Percentiles rank a stretch among this genome's conserved stretches.
Evolutionary conservation across 352 stramenopile genomes (phyloP).

Genomic region (Stramenopiles sp.): DNA sequence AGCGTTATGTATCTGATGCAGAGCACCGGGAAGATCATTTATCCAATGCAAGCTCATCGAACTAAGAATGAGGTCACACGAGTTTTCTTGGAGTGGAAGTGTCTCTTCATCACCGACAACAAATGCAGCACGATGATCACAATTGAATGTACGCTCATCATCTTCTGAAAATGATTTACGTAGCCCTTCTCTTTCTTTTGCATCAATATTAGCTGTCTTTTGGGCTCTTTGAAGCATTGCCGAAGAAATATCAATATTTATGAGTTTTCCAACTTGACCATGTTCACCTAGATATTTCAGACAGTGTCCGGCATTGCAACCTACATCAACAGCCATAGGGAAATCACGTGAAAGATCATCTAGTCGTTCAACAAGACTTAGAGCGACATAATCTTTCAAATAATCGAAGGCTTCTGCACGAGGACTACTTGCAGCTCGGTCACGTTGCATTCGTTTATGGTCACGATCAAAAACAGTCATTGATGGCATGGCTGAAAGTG

Average conservation of each 20-base stretch:
- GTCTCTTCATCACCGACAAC: constrained; percentile 52
- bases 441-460: too few relatives aligned
- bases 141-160: not conserved
- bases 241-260: constrained; percentile 1
- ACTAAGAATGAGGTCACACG: constrained; percentile 82
- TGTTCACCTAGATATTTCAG: constrained; percentile 3
- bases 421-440: too few relatives aligned
- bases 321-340: constrained; percentile 5
- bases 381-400: too few relatives aligned
- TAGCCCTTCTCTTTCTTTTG: not conserved
- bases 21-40: constrained; percentile 25
- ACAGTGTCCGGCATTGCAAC: not conserved
- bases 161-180: not conserved
- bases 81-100: constrained; percentile 56
- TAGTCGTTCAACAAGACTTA: too few relatives aligned
- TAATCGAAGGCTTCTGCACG: too few relatives aligned
- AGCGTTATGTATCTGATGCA: constrained; percentile 25
- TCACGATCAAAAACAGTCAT: too few relatives aligned
- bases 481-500: too few relatives aligned
- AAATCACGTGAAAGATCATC: constrained; percentile 1
- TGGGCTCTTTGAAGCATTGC: constrained; percentile 7
- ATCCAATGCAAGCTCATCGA: constrained; percentile 75
- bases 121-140: constrained; percentile 17
- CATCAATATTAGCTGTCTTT: not conserved
- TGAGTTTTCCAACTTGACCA: constrained; percentile 1